phyloP scores from a whole-genome alignment of 2,329 filamentous ascomycete genomes.

The Ophiostoma piceae region DNA sequence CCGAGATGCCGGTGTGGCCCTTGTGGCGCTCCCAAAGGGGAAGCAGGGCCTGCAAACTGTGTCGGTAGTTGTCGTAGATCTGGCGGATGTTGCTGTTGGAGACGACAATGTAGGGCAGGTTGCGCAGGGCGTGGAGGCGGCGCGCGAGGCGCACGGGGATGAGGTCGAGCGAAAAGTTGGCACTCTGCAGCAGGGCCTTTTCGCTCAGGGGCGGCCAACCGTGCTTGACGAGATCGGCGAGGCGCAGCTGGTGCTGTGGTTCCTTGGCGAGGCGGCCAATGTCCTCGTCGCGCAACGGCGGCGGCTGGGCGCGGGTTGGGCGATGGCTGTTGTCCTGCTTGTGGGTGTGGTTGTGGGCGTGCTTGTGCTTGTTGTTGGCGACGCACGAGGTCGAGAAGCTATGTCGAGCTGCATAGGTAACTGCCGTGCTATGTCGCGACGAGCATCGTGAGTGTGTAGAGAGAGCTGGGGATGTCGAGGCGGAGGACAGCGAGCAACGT shows the following conservation, averaged over 20 bases:
- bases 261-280: constrained; percentile 72
- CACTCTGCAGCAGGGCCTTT: constrained; percentile 75
- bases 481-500: not conserved
- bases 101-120: constrained; percentile 94
- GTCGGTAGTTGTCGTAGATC: constrained; percentile 94
- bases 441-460: not conserved
- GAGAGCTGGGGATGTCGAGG: not conserved
- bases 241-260: constrained; percentile 72
- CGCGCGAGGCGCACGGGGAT: constrained; percentile 89
- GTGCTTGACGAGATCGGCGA: constrained; percentile 80
- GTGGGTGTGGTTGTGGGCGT: not conserved
- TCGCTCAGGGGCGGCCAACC: constrained; percentile 80
- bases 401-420: not conserved
- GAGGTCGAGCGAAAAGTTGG: constrained; percentile 91
- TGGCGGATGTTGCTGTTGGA: constrained; percentile 92
- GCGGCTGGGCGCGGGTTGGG: constrained; percentile 3
- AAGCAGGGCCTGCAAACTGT: constrained; percentile 83
- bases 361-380: not conserved
- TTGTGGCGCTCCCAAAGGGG: constrained; percentile 61
- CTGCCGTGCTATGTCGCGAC: not conserved
- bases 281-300: constrained; percentile 57
- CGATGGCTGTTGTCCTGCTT: not conserved
- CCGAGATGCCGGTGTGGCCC: not conserved
- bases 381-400: not conserved
- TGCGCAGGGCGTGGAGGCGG: constrained; percentile 86